Evolutionary conservation across 116 monocot species (phyloP).

Genomic region (Trichopus zeylanicus): DNA sequence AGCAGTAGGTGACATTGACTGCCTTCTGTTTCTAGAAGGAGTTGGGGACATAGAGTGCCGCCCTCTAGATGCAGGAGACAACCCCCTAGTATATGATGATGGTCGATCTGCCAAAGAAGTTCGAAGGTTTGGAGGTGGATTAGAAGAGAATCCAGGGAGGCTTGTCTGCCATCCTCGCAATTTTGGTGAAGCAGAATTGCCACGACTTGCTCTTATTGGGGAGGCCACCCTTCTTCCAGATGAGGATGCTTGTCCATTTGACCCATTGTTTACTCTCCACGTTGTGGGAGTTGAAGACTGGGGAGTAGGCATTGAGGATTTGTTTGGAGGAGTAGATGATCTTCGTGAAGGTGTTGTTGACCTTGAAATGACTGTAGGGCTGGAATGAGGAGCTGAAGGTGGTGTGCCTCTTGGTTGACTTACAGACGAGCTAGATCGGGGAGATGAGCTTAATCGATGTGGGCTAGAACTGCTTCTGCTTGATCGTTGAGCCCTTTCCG

Average conservation of each 20-base stretch:
- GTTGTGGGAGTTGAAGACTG: slow-evolving; percentile 63
- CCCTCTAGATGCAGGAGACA: slow-evolving; percentile 66
- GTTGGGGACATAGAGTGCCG: slow-evolving; percentile 61
- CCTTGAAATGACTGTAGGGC: slow-evolving; percentile 27
- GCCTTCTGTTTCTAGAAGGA: slow-evolving; percentile 51
- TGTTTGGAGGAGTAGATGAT: slow-evolving; percentile 44
- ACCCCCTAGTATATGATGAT: slow-evolving; percentile 42
- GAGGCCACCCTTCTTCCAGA: slow-evolving; percentile 54
- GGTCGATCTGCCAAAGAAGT: slow-evolving; percentile 71
- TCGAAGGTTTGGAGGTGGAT: slow-evolving; percentile 78
- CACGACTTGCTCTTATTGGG: slow-evolving; percentile 46
- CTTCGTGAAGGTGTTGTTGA: slow-evolving; percentile 50
- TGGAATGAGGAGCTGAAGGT: slow-evolving; percentile 51
- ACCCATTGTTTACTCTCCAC: slow-evolving; percentile 41
- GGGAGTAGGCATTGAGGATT: slow-evolving; percentile 36
- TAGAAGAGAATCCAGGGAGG: slow-evolving; percentile 55
- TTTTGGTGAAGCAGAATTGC: slow-evolving; percentile 76
- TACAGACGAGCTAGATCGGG: slow-evolving; percentile 35
- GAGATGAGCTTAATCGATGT: slow-evolving; percentile 62
- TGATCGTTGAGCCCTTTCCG: slow-evolving; percentile 38
- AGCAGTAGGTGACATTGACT: slow-evolving; percentile 60
- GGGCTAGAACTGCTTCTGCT: slow-evolving; percentile 76
- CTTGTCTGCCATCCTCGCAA: slow-evolving; percentile 54
- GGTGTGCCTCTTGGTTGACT: slow-evolving; percentile 40
- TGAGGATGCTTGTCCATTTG: slow-evolving; percentile 30